Percentiles rank a stretch among this genome's conserved stretches.
phyloP scores from a whole-genome alignment of 2,329 filamentous ascomycete species.

The Fusarium fracticaudum region DNA sequence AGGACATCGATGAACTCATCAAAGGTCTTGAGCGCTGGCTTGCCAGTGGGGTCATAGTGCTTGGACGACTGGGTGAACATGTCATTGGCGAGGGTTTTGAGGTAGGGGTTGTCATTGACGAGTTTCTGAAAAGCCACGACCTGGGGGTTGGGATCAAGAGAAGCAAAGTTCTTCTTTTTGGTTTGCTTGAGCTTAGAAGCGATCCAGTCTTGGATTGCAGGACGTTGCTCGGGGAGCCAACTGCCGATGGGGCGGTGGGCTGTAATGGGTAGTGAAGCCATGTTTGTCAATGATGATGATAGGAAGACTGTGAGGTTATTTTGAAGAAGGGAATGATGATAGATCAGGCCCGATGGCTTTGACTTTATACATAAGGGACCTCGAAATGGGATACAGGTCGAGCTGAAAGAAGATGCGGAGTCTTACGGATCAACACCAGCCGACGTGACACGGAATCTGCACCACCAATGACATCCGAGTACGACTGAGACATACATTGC shows the following conservation, averaged over 20 bases:
- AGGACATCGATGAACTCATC: background rate
- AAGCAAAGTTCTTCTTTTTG: rapidly evolving
- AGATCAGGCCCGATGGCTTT: background rate
- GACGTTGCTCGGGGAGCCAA: background rate
- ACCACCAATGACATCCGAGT: background rate
- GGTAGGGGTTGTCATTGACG: background rate
- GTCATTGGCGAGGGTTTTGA: background rate
- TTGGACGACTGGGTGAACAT: slow-evolving; percentile 16
- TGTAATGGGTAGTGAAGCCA: background rate
- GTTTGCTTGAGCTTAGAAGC: background rate
- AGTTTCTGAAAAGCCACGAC: background rate
- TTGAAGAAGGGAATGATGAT: rapidly evolving
- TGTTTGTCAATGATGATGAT: no score
- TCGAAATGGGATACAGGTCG: rapidly evolving
- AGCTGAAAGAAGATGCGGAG: background rate
- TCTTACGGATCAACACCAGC: background rate
- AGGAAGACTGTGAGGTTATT: background rate
- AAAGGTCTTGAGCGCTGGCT: background rate
- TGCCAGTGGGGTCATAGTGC: background rate
- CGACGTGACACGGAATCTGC: background rate
- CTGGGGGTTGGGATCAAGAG: background rate
- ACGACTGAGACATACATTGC: background rate
- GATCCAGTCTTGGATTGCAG: background rate
- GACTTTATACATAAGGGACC: no score
- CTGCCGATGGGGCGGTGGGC: background rate